These are phyloP conservation scores for Rhododendron williamsianum DNA, from an alignment of 148 eudicot genomes.

Conservation along the genomic window DNA sequence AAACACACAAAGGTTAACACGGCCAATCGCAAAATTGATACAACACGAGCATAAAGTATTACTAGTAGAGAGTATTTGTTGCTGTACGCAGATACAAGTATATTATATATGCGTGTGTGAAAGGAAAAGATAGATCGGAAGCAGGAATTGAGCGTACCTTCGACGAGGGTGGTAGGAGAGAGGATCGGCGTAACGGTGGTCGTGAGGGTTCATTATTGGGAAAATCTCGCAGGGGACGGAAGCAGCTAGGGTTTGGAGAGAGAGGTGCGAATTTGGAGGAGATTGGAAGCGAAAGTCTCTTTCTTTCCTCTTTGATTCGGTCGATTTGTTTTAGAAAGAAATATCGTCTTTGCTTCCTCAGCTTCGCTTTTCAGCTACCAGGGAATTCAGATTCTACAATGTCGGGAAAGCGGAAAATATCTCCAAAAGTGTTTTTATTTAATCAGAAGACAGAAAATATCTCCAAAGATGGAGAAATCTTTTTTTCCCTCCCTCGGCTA, in stretches of 20 bases:
- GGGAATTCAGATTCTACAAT: not conserved
- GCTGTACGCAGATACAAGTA: too few species aligned
- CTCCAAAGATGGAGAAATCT: too few species aligned
- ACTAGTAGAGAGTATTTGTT: not conserved
- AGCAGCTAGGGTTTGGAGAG: not conserved
- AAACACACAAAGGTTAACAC: not conserved
- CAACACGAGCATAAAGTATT: not conserved
- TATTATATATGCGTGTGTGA: not conserved
- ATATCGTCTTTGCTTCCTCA: not conserved
- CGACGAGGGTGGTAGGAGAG: constrained; percentile 81
- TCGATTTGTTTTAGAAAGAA: not conserved
- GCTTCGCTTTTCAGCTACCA: not conserved
- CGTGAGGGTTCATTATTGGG: constrained; percentile 35
- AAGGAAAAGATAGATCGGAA: not conserved
- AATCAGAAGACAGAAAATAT: not conserved
- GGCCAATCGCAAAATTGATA: not conserved
- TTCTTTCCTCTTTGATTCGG: not conserved
- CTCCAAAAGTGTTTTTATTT: not conserved
- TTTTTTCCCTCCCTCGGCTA: too few species aligned
- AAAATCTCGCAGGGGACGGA: not conserved
- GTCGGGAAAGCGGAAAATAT: not conserved
- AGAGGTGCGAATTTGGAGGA: not conserved
- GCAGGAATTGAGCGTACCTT: constrained; percentile 32
- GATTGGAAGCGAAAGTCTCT: not conserved
- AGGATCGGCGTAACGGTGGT: constrained; percentile 61